A percentile compares a stretch with the other conserved stretches of the same genome.
Evolutionary conservation across 345 rosid species (phyloP).

Genomic region (Pelargonium nanum): DNA sequence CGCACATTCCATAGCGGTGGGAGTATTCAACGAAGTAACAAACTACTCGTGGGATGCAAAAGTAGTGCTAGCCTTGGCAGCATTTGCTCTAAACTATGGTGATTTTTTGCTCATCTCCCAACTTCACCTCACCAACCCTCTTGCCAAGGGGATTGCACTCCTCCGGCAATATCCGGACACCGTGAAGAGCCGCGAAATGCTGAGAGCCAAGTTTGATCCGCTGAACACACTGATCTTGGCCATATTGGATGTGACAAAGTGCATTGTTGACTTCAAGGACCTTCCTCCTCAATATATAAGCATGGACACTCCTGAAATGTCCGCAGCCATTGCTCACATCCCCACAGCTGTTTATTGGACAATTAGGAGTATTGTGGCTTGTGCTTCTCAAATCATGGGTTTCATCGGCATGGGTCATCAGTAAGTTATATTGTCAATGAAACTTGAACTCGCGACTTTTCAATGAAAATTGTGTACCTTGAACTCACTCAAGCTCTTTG

Average conservation of each 20-base stretch:
- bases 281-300: slow-evolving; percentile 37
- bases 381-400: slow-evolving; percentile 35
- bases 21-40: slow-evolving; percentile 27
- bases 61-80: slow-evolving; percentile 42
- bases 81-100: slow-evolving; percentile 45
- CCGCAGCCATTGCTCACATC: slow-evolving; percentile 25
- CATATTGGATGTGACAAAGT: slow-evolving; percentile 33
- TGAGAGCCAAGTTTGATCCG: slow-evolving; percentile 32
- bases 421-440: slow-evolving; percentile 32
- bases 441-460: no score
- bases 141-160: slow-evolving; percentile 43
- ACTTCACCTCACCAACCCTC: slow-evolving; percentile 34
- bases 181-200: slow-evolving; percentile 17
- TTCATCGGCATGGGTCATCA: slow-evolving; percentile 39
- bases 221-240: slow-evolving; percentile 25
- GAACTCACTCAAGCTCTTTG: no score
- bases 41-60: slow-evolving; percentile 53
- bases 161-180: slow-evolving; percentile 47
- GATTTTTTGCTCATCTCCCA: slow-evolving; percentile 52
- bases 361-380: slow-evolving; percentile 31
- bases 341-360: slow-evolving; percentile 62
- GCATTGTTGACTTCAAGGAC: slow-evolving; percentile 39
- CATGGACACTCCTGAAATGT: slow-evolving; percentile 21
- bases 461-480: no score
- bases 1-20: slow-evolving; percentile 31